Conservation (phyloP, 192 early-diverging fungal genomes). For the Dissophora globulifera region DNA sequence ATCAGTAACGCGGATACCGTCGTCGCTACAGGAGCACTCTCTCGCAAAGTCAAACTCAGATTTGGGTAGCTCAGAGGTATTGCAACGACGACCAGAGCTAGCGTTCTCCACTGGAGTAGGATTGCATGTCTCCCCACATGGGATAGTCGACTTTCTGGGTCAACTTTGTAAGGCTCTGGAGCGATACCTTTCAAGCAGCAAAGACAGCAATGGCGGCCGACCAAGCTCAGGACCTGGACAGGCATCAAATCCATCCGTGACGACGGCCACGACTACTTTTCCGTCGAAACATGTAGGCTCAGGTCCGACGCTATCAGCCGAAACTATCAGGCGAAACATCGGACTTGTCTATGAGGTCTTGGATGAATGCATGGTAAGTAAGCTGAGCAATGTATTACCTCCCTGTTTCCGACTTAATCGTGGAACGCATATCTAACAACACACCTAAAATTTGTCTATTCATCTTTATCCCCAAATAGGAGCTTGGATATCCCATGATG, state of each 20-base stretch:
- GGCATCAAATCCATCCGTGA: too few species aligned
- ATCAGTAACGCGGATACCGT: constrained; percentile 24
- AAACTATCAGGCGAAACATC: constrained; percentile 12
- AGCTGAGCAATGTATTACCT: too few species aligned
- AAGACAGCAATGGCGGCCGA: not conserved
- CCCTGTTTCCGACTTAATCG: too few species aligned
- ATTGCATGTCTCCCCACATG: constrained; percentile 14
- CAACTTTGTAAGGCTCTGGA: constrained; percentile 32
- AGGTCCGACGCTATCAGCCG: constrained; percentile 12
- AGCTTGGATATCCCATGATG: constrained; percentile 33
- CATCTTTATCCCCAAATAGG: too few species aligned
- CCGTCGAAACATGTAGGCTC: too few species aligned
- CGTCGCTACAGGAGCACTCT: constrained; percentile 12
- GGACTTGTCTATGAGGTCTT: constrained; percentile 45
- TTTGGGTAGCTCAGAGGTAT: too few species aligned
- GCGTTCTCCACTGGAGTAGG: constrained; percentile 16
- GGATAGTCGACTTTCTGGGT: constrained; percentile 28
- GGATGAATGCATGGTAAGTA: constrained; percentile 42
- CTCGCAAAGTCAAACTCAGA: too few species aligned
- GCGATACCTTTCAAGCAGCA: constrained; percentile 12
- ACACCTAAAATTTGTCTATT: too few species aligned
- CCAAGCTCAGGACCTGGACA: too few species aligned
- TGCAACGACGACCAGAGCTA: constrained; percentile 3
- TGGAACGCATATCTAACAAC: too few species aligned
- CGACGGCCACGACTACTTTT: too few species aligned